Conservation (phyloP, 2,329 filamentous ascomycete species). For the Emergomyces pasteurianus region DNA sequence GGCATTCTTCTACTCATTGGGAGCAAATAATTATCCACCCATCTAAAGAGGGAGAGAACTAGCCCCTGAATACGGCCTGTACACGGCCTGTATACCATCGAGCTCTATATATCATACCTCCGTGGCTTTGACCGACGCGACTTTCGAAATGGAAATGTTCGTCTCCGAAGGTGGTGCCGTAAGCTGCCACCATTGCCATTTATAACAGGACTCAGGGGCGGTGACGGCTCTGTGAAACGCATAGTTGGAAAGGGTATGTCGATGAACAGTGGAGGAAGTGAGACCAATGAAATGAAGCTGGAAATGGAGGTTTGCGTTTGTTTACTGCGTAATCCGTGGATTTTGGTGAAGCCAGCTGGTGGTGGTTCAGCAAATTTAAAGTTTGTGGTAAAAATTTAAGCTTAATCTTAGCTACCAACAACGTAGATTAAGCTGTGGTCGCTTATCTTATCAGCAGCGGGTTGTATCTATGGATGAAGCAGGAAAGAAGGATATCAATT, state of each 20-base stretch:
- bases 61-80: no score
- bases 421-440: no score
- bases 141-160: slow-evolving; percentile 12
- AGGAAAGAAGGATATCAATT: background rate
- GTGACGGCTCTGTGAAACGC: background rate
- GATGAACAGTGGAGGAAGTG: background rate
- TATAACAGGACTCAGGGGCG: background rate
- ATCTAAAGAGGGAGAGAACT: no score
- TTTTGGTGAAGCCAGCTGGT: no score
- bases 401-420: background rate
- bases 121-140: slow-evolving; percentile 15
- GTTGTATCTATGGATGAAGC: background rate
- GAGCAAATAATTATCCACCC: background rate
- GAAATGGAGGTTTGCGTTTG: background rate
- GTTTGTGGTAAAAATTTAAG: background rate
- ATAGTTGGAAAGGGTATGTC: background rate
- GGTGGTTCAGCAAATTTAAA: background rate
- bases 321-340: no score
- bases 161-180: slow-evolving; percentile 8
- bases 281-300: no score
- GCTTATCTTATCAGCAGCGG: background rate
- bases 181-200: background rate
- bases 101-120: slow-evolving; percentile 9
- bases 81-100: background rate
- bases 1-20: background rate